Percentiles rank a stretch among this genome's conserved stretches.
These are phyloP conservation scores for Aegilops umbellulata DNA, from an alignment of 176 grass and related monocot genomes.

Conservation along the genomic window DNA sequence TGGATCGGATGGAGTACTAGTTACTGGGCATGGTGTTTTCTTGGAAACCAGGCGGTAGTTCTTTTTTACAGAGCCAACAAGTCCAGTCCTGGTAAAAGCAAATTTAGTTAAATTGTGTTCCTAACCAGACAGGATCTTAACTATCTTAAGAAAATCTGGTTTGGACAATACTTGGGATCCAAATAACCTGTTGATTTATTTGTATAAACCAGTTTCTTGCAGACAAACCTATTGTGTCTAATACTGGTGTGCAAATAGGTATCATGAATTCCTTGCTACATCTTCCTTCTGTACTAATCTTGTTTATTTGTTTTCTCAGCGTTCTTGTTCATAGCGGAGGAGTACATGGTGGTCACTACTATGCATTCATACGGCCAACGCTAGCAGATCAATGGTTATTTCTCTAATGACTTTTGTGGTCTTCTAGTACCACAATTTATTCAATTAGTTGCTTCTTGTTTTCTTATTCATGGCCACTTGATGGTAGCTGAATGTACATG, in stretches of 20 bases:
- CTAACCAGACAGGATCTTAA: not conserved
- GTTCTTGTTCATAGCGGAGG: slow-evolving; percentile 97
- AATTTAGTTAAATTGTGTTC: not conserved
- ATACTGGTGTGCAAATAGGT: not conserved
- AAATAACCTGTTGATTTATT: not conserved
- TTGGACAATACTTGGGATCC: not conserved
- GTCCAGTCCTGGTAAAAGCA: not conserved
- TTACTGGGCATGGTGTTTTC: not conserved
- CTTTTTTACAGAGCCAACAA: not conserved
- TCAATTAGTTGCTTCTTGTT: slow-evolving; percentile 11
- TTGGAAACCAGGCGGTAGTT: not conserved
- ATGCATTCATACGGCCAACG: slow-evolving; percentile 84
- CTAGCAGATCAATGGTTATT: slow-evolving; percentile 81
- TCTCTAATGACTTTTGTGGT: slow-evolving; percentile 27
- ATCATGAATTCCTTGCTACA: not conserved
- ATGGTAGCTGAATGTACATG: not conserved
- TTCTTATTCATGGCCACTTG: slow-evolving; percentile 1
- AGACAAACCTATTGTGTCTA: not conserved
- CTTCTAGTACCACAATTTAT: not conserved
- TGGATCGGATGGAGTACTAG: not conserved
- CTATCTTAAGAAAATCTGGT: slow-evolving; percentile 12
- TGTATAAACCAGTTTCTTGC: slow-evolving; percentile 12
- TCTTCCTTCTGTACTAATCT: slow-evolving; percentile 32
- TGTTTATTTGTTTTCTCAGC: slow-evolving; percentile 47
- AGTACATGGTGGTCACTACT: slow-evolving; percentile 93